Conservation (phyloP, 345 rosid genomes). For the Psidium guajava region DNA sequence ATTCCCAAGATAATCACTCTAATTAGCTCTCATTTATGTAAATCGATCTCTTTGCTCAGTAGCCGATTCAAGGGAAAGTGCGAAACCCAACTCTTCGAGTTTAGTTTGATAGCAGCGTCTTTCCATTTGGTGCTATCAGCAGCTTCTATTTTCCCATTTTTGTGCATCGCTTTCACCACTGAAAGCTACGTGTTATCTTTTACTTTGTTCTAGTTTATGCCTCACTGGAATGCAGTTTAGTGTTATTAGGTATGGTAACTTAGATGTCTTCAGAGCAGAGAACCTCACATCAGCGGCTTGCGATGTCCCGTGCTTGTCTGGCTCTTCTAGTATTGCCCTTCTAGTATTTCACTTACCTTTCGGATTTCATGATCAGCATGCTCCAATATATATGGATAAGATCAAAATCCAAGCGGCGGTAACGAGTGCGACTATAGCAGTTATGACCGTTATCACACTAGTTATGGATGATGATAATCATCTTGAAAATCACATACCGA, state of each 20-base stretch:
- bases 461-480: no score
- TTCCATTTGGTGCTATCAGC: neutral
- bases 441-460: no score
- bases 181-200: neutral
- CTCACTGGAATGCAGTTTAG: neutral
- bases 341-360: no score
- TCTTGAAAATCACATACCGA: no score
- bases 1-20: neutral
- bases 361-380: no score
- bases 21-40: neutral
- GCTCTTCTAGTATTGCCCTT: no score
- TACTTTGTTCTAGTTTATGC: neutral
- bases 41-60: neutral
- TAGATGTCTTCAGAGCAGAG: neutral
- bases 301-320: no score
- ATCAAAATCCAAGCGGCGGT: no score
- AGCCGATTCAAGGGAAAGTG: neutral
- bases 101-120: neutral
- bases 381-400: no score
- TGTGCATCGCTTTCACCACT: no score
- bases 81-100: neutral
- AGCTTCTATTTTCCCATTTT: neutral
- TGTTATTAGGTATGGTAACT: neutral
- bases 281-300: neutral
- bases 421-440: no score